These are phyloP conservation scores for Trifolium repens DNA, from an alignment of 306 rosid genomes.

Conservation along the genomic window DNA sequence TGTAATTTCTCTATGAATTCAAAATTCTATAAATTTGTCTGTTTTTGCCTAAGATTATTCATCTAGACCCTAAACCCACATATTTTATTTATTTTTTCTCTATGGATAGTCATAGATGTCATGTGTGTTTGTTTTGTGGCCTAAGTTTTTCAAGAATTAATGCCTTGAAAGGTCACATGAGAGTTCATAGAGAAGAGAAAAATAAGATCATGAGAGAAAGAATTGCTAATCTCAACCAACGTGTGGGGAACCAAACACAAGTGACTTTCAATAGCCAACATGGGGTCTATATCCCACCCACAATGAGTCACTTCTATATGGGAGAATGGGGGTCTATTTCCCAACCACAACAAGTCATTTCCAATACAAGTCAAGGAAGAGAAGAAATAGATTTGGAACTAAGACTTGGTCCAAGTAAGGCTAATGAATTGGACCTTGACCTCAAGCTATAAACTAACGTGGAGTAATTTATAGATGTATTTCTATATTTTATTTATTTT, in stretches of 20 bases:
- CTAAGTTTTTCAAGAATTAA: neutral
- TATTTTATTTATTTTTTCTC: neutral
- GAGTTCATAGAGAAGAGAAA: conserved; percentile 6
- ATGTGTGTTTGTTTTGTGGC: neutral
- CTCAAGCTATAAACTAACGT: neutral
- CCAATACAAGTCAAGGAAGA: neutral
- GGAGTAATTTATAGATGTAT: too few species aligned
- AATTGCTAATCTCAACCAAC: neutral
- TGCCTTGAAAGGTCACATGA: conserved; percentile 31
- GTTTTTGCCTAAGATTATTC: neutral
- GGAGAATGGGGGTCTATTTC: too few species aligned
- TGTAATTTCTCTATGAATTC: neutral
- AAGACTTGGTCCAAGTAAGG: conserved; percentile 24
- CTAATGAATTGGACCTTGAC: neutral
- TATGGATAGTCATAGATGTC: neutral
- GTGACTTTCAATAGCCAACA: too few species aligned
- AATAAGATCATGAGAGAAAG: neutral
- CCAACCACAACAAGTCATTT: too few species aligned
- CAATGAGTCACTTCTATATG: too few species aligned
- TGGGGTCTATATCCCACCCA: too few species aligned
- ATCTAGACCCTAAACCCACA: neutral
- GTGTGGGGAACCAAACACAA: neutral
- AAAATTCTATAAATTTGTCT: neutral
- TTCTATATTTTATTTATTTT: neutral
- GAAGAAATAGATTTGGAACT: conserved; percentile 12